These are phyloP conservation scores for Tolypocladium inflatum DNA, from an alignment of 2,329 filamentous ascomycete genomes.

Conservation along the genomic window DNA sequence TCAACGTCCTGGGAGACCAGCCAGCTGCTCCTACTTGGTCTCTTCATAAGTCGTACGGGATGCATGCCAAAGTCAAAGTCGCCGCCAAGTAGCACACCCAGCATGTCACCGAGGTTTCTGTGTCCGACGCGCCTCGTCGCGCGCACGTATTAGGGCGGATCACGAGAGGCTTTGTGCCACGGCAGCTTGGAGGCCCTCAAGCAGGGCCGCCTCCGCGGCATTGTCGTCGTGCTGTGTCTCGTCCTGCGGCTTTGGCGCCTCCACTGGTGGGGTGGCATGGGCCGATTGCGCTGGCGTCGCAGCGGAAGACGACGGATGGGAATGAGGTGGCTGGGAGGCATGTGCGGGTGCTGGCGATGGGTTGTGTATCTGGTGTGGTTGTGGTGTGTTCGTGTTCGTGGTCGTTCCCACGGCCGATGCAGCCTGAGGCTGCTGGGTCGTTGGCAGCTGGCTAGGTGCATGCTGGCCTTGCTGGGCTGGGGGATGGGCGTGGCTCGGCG, in stretches of 20 bases:
- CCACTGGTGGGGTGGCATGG: slow-evolving; percentile 10
- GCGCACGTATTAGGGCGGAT: background rate
- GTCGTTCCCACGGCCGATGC: background rate
- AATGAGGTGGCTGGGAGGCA: slow-evolving; percentile 1
- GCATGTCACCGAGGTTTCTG: background rate
- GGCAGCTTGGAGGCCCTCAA: slow-evolving; percentile 24
- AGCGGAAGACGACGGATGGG: background rate
- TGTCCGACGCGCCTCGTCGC: background rate
- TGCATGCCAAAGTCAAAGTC: background rate
- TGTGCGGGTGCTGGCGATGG: background rate
- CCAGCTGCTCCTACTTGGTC: background rate
- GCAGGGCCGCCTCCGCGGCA: slow-evolving; percentile 22
- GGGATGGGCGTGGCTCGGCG: background rate
- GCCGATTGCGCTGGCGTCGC: background rate
- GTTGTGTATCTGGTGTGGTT: background rate
- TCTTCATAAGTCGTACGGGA: background rate
- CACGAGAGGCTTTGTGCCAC: slow-evolving; percentile 17
- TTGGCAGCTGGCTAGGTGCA: background rate
- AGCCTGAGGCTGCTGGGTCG: background rate
- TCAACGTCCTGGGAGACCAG: background rate
- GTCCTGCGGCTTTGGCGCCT: slow-evolving; percentile 12
- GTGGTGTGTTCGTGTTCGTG: background rate
- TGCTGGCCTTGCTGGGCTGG: background rate
- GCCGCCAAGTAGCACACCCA: background rate
- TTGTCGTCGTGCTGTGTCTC: slow-evolving; percentile 18